Conservation (phyloP, 805 yeast genomes). For the Pichia phayaonensis region DNA sequence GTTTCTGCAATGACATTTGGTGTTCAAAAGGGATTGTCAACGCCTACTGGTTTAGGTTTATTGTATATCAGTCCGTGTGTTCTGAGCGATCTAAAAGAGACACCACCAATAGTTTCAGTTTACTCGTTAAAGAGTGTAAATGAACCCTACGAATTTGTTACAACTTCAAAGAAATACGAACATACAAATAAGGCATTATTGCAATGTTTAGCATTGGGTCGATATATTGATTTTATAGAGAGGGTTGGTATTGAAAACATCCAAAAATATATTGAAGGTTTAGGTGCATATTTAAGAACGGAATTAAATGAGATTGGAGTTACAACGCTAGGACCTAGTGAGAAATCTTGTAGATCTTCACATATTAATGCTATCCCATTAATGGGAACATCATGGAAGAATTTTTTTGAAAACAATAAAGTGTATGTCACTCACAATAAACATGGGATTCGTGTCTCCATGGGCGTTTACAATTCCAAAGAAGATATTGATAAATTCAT, state of each 20-base stretch:
- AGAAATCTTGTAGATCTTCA: neutral
- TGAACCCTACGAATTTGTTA: neutral
- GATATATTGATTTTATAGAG: neutral
- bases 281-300: neutral
- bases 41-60: conserved; percentile 4
- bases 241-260: neutral
- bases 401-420: neutral
- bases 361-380: neutral
- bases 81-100: no score
- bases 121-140: neutral
- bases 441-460: neutral
- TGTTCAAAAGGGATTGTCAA: conserved; percentile 1
- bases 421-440: neutral
- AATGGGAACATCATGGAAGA: neutral
- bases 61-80: neutral
- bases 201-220: conserved; percentile 1
- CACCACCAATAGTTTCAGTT: neutral
- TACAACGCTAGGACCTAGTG: conserved; percentile 1
- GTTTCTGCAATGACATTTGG: conserved; percentile 4
- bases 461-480: neutral
- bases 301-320: neutral
- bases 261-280: neutral
- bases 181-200: conserved; percentile 2
- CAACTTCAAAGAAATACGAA: neutral
- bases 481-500: conserved; percentile 1